phyloP scores from a whole-genome alignment of 1,139 yeast genomes.

The Saccharomyces hybrid region DNA sequence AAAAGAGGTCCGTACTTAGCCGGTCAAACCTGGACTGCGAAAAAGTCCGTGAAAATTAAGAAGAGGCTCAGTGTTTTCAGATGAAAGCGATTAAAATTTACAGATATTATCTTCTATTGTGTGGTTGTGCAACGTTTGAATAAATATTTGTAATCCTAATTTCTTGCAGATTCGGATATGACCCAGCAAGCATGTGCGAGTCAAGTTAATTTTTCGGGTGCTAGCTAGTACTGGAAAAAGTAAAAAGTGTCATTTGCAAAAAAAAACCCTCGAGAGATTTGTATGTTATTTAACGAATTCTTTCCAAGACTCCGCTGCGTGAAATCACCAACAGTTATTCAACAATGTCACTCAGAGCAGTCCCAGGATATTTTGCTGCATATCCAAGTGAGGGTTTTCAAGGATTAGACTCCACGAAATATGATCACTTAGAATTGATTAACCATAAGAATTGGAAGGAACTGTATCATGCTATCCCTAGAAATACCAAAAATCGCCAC shows the following conservation, averaged over 20 bases:
- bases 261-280: not conserved
- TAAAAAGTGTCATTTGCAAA: not conserved
- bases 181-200: not conserved
- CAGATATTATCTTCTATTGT: not conserved
- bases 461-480: conserved; percentile 26
- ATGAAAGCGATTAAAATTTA: not conserved
- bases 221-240: not conserved
- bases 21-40: too few species aligned
- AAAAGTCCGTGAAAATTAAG: too few species aligned
- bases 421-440: conserved; percentile 41
- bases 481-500: conserved; percentile 13
- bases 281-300: not conserved
- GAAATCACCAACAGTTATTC: not conserved
- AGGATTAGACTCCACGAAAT: conserved; percentile 15
- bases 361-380: conserved; percentile 24
- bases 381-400: conserved; percentile 7
- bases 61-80: too few species aligned
- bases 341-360: conserved; percentile 13
- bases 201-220: not conserved
- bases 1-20: too few species aligned
- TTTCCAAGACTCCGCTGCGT: not conserved
- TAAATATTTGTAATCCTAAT: not conserved
- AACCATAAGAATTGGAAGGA: conserved; percentile 40
- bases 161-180: not conserved
- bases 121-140: not conserved